phyloP scores from a whole-genome alignment of 176 grass and related monocot genomes.

The Triticum urartu region DNA sequence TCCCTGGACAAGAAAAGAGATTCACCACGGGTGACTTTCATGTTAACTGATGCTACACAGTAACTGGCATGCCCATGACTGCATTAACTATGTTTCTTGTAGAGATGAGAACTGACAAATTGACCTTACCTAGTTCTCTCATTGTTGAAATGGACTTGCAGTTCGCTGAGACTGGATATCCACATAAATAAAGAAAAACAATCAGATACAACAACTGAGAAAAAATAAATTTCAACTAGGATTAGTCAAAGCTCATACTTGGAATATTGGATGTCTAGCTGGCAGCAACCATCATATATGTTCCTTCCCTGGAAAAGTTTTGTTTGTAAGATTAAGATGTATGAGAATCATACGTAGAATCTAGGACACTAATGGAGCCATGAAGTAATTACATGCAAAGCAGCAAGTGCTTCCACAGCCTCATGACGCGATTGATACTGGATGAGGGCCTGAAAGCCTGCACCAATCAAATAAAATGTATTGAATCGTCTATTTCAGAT shows the following conservation, averaged over 20 bases:
- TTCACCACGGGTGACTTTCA: not conserved
- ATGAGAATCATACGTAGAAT: constrained; percentile 13
- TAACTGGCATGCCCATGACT: not conserved
- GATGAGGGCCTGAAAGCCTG: constrained; percentile 97
- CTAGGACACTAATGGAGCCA: constrained; percentile 26
- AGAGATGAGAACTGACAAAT: not conserved
- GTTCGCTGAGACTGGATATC: constrained; percentile 79
- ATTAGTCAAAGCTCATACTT: constrained; percentile 58
- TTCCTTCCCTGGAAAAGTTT: constrained; percentile 71
- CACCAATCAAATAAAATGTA: constrained; percentile 20
- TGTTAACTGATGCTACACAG: constrained; percentile 1
- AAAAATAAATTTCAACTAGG: not conserved
- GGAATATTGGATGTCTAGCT: constrained; percentile 99
- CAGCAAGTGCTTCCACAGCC: constrained; percentile 78
- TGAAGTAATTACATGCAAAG: constrained; percentile 76
- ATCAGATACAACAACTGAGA: constrained; percentile 31
- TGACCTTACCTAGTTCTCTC: constrained; percentile 83
- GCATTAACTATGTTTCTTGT: not conserved
- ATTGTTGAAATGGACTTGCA: constrained; percentile 99
- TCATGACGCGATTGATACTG: constrained; percentile 78
- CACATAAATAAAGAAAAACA: constrained; percentile 12
- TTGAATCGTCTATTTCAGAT: constrained; percentile 4
- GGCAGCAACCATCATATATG: constrained; percentile 99
- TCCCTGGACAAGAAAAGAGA: constrained; percentile 58
- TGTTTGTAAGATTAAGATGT: constrained; percentile 26